Conservation (phyloP, 345 rosid species). For the Anastatica hierochuntica region DNA sequence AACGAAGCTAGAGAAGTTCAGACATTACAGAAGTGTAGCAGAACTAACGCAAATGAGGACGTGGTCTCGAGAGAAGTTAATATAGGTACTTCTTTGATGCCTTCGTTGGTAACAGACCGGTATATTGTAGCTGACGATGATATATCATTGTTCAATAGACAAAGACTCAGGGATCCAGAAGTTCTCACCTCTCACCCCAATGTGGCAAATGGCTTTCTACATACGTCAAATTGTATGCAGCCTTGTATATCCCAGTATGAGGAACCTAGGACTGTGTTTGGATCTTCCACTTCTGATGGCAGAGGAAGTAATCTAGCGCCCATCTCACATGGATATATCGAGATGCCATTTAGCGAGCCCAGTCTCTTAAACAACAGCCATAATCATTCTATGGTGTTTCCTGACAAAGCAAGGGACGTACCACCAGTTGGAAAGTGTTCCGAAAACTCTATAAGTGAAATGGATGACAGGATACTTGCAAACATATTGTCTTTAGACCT, state of each 20-base stretch:
- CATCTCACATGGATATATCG: slow-evolving; percentile 37
- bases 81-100: slow-evolving; percentile 18
- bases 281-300: slow-evolving; percentile 28
- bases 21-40: slow-evolving; percentile 17
- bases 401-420: slow-evolving; percentile 30
- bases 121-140: slow-evolving; percentile 55
- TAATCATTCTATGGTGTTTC: slow-evolving; percentile 26
- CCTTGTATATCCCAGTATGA: slow-evolving; percentile 37
- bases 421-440: slow-evolving; percentile 13
- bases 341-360: slow-evolving; percentile 29
- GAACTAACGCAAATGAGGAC: slow-evolving; percentile 21
- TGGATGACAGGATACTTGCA: slow-evolving; percentile 73
- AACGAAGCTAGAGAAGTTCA: slow-evolving; percentile 30
- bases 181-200: slow-evolving; percentile 36
- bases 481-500: slow-evolving; percentile 67
- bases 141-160: slow-evolving; percentile 58
- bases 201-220: slow-evolving; percentile 32
- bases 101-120: slow-evolving; percentile 14
- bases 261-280: slow-evolving; percentile 27
- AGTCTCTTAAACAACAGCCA: slow-evolving; percentile 26
- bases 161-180: slow-evolving; percentile 74
- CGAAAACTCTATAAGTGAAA: slow-evolving; percentile 22
- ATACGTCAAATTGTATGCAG: slow-evolving; percentile 31
- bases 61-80: slow-evolving; percentile 24
- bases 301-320: slow-evolving; percentile 24